Conservation (phyloP, 164 flowering plant species). For the Akebia trifoliata region DNA sequence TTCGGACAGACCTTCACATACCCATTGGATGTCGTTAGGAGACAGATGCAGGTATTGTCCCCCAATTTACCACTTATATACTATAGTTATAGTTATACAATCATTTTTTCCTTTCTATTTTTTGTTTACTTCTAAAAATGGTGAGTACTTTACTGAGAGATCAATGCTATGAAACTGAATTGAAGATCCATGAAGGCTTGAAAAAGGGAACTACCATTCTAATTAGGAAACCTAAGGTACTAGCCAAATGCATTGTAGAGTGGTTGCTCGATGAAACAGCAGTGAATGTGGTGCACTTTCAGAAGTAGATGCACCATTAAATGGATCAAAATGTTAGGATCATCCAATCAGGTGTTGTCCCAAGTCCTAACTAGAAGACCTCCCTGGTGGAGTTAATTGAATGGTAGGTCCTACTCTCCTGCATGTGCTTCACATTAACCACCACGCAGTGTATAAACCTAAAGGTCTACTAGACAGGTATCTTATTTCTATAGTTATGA, state of each 20-base stretch:
- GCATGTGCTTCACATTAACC: too few species aligned
- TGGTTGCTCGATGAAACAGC: too few species aligned
- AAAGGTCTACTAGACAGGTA: too few species aligned
- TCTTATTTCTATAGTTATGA: too few species aligned
- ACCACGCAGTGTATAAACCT: too few species aligned
- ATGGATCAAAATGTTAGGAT: background rate
- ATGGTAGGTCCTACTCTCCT: too few species aligned
- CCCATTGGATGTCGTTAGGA: constrained; percentile 91
- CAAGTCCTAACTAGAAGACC: background rate
- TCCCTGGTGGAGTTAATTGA: too few species aligned
- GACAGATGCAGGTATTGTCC: constrained; percentile 90
- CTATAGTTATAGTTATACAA: background rate
- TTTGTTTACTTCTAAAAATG: background rate
- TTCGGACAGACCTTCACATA: constrained; percentile 93
- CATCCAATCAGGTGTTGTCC: background rate
- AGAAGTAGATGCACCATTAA: background rate
- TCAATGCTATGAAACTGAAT: too few species aligned
- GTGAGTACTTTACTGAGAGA: background rate
- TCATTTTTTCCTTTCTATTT: background rate
- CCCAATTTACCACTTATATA: background rate
- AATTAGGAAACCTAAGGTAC: background rate
- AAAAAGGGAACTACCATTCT: too few species aligned
- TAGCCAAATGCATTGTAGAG: background rate
- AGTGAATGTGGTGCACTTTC: background rate
- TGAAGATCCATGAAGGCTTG: too few species aligned